Evolutionary conservation across 306 rosid genomes (phyloP).

Genomic region (Datisca glomerata): DNA sequence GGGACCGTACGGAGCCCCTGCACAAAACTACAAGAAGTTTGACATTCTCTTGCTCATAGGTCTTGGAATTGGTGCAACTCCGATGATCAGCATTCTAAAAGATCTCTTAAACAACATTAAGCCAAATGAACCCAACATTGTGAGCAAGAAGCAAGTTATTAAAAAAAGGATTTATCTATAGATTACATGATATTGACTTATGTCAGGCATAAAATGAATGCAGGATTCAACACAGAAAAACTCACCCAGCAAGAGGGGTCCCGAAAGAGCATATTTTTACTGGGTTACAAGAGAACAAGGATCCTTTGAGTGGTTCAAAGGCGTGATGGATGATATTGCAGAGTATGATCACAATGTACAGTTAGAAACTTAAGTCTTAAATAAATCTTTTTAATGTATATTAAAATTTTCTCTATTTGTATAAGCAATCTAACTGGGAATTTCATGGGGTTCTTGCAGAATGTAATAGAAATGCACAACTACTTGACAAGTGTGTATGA

Average conservation of each 20-base stretch:
- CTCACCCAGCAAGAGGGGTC: conserved; percentile 19
- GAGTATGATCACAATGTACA: conserved; percentile 59
- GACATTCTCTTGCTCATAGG: conserved; percentile 83
- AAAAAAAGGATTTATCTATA: not conserved
- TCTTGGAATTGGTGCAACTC: conserved; percentile 92
- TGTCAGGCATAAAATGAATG: conserved; percentile 4
- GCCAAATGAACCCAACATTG: conserved; percentile 12
- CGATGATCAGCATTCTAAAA: conserved; percentile 80
- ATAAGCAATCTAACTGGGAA: conserved; percentile 3
- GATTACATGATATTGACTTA: conserved; percentile 3
- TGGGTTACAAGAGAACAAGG: conserved; percentile 95
- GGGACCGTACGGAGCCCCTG: conserved; percentile 97
- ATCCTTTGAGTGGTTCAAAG: conserved; percentile 97
- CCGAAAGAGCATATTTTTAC: conserved; percentile 85
- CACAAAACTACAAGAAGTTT: conserved; percentile 61
- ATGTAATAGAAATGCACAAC: conserved; percentile 83
- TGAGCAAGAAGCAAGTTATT: conserved; percentile 18
- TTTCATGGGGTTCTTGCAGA: conserved; percentile 31
- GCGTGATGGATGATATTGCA: conserved; percentile 90
- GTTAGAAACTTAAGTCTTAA: conserved; percentile 13
- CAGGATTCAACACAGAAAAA: conserved; percentile 10
- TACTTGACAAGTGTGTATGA: conserved; percentile 84
- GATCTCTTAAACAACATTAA: conserved; percentile 56
- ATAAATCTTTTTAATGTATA: not conserved
- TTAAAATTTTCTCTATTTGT: conserved; percentile 1